Base-by-base conservation (phyloP, 805 yeast species). In the Ascoidea asiatica region DNA sequence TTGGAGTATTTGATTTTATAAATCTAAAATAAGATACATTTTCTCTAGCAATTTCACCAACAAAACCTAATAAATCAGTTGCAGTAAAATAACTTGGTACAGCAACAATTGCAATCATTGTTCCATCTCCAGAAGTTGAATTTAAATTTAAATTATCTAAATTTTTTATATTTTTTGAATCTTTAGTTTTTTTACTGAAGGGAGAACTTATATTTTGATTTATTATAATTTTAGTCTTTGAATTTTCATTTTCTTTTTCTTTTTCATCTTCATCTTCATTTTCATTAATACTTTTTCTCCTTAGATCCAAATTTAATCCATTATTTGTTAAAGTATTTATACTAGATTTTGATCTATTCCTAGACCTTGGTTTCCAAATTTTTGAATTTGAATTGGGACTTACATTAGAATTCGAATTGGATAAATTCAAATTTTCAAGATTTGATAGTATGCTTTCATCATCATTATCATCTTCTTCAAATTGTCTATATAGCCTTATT, bases 81-180 rank as follows among this genome's bases (percentile, higher is more conserved):
- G 90, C 84, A 0, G 95, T 79, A 59, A 88, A 81, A 57, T 88
- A 89, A 8, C 83, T 77, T 0, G 97, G 97, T 0, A 88, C 79
- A 0, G 94, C 88, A n/a, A 87, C 60, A 18, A 87, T 82, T 1
- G 90, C 78, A 4, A 85, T 75, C 63, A 82, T 81, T 1, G 87
- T 73, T 35, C 72, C 77, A 55, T 79, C 81, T 0, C 77, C 77
- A 3, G 62, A 59, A 5, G 59, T 58, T 19, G 58, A 60, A 22
- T 54, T 48, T 20, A 29, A 29, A 29, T 29, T 29, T 8, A 11
- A 29, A 29, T 8, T 15, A 29, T 11, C 15, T 29, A 29, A 29
- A 29, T 29, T 29, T 29, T 29, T 29, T 11, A 29, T 29, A 11
- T 29, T 15, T 11, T 29, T 29, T 29, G 8, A 15, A 11, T 29